A percentile compares a stretch with the other conserved stretches of the same genome.
Evolutionary conservation across 139 green algal genomes (phyloP).

Genomic region (Chlamydomonas sp.): DNA sequence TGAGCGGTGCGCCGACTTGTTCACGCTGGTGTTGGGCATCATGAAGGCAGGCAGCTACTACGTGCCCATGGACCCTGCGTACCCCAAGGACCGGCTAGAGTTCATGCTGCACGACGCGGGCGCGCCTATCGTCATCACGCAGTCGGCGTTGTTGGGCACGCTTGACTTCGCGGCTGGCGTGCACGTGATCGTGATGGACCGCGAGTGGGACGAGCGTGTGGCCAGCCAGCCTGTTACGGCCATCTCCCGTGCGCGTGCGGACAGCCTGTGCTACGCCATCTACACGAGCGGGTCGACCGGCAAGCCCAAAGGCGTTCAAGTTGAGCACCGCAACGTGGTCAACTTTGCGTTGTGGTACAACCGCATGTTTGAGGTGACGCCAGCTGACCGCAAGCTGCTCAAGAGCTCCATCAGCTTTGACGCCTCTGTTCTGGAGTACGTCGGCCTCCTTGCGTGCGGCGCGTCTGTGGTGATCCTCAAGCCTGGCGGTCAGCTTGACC

Average conservation of each 20-base stretch:
- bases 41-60: neutral
- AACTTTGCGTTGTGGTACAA: neutral
- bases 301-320: neutral
- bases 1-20: too few relatives aligned
- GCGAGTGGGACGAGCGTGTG: neutral
- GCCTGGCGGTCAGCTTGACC: conserved; percentile 1
- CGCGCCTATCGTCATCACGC: too few relatives aligned
- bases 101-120: conserved; percentile 1
- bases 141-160: neutral
- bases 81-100: conserved; percentile 7
- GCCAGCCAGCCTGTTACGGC: neutral
- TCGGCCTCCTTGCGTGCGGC: neutral
- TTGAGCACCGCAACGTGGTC: neutral
- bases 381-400: neutral
- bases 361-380: neutral
- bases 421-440: conserved; percentile 8
- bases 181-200: conserved; percentile 8
- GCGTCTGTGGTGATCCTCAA: neutral
- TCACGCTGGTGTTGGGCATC: too few relatives aligned
- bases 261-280: neutral
- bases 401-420: conserved; percentile 37
- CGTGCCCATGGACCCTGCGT: neutral
- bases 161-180: neutral
- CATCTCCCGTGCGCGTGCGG: too few relatives aligned
- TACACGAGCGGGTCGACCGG: neutral